Evolutionary conservation across 495 filamentous ascomycete genomes (phyloP).

Genomic region (Physcia stellaris): DNA sequence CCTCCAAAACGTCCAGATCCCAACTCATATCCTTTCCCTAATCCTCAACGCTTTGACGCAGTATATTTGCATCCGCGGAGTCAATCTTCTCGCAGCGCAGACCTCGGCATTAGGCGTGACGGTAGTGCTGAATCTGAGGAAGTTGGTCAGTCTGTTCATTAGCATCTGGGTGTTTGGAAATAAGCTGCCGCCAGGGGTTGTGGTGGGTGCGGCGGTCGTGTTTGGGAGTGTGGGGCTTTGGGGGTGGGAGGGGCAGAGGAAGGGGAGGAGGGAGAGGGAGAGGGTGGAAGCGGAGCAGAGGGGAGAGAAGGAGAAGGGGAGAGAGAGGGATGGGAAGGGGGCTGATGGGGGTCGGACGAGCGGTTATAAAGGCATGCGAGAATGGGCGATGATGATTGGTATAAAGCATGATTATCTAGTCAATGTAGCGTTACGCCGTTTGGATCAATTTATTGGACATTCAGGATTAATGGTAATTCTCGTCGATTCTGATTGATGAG

Average conservation of each 20-base stretch:
- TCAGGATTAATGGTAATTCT: no score
- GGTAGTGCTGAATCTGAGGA: conserved; percentile 88
- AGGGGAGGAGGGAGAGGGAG: conserved; percentile 29
- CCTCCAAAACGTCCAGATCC: conserved; percentile 37
- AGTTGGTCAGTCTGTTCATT: conserved; percentile 78
- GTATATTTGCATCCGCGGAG: conserved; percentile 86
- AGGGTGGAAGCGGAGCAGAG: conserved; percentile 36
- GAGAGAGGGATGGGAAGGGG: conserved; percentile 21
- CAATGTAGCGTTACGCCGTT: no score
- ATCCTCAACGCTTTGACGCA: conserved; percentile 78
- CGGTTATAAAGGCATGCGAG: no score
- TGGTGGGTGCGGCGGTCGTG: conserved; percentile 69
- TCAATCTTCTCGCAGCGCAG: conserved; percentile 75
- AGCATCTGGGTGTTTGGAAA: conserved; percentile 95
- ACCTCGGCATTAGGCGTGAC: conserved; percentile 89
- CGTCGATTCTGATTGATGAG: no score
- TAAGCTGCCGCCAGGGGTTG: conserved; percentile 53
- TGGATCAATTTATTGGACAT: no score
- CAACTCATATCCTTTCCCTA: conserved; percentile 59
- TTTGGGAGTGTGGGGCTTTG: conserved; percentile 83
- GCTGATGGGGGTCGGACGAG: no score
- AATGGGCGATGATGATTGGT: no score
- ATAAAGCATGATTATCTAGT: no score
- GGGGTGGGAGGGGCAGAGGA: conserved; percentile 50
- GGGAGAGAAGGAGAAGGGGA: conserved; percentile 25